Evolutionary conservation across 805 yeast genomes (phyloP).

Genomic region (Zygosaccharomyces bisporus): DNA sequence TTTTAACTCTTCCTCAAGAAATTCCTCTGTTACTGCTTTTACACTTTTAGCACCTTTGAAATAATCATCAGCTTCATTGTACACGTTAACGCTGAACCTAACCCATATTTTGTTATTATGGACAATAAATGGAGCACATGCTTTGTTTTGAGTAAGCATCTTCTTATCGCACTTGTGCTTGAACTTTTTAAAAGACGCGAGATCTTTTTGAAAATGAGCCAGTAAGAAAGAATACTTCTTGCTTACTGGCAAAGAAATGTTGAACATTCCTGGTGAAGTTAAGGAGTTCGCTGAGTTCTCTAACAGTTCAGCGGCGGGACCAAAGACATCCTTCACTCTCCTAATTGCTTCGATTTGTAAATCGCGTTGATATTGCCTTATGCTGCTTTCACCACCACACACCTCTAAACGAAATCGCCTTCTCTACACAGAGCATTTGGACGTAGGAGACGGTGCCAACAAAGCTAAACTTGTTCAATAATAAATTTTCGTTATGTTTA

Average conservation of each 20-base stretch:
- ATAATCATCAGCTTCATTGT: slow-evolving; percentile 55
- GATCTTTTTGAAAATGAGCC: slow-evolving; percentile 19
- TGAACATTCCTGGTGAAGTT: slow-evolving; percentile 23
- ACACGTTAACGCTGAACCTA: slow-evolving; percentile 59
- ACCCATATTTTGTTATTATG: slow-evolving; percentile 43
- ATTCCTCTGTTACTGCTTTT: background rate
- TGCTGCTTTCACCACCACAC: slow-evolving; percentile 53
- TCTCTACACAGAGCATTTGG: slow-evolving; percentile 40
- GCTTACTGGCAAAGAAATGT: slow-evolving; percentile 45
- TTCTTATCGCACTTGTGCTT: slow-evolving; percentile 22
- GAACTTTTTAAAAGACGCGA: slow-evolving; percentile 15
- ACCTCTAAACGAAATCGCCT: slow-evolving; percentile 51
- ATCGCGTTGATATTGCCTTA: slow-evolving; percentile 44
- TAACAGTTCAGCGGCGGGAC: slow-evolving; percentile 36
- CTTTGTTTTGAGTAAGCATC: slow-evolving; percentile 35
- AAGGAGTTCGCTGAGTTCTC: slow-evolving; percentile 20
- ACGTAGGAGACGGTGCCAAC: slow-evolving; percentile 51
- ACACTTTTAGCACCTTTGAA: slow-evolving; percentile 38
- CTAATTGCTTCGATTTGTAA: slow-evolving; percentile 46
- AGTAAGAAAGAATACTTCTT: slow-evolving; percentile 21
- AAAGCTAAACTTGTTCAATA: slow-evolving; percentile 47
- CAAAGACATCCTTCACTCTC: slow-evolving; percentile 40
- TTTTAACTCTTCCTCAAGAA: background rate
- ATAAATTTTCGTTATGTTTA: slow-evolving; percentile 21
- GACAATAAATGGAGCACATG: slow-evolving; percentile 45